Conservation (phyloP, 2,329 filamentous ascomycete genomes). For the Metarhizium album region DNA sequence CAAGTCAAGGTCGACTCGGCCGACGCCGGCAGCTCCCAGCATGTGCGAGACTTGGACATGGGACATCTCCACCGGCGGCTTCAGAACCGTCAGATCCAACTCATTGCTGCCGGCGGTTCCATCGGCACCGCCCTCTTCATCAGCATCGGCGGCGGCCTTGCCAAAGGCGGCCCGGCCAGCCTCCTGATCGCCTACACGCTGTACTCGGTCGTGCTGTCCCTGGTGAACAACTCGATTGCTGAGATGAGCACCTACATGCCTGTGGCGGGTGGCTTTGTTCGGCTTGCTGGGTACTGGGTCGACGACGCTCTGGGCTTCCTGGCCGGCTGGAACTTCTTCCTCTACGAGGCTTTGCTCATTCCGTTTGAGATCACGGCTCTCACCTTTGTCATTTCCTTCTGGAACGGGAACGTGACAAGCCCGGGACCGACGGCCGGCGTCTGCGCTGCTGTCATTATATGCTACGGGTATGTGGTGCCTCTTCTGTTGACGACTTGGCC, state of each 20-base stretch:
- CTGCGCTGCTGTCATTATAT: constrained; percentile 28
- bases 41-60: not conserved
- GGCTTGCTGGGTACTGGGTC: constrained; percentile 52
- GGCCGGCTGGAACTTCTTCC: constrained; percentile 30
- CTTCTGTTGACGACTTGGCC: no score
- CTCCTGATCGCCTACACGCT: constrained; percentile 47
- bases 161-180: constrained; percentile 29
- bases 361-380: constrained; percentile 30
- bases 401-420: constrained; percentile 33
- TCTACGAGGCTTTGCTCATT: constrained; percentile 29
- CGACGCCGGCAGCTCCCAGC: not conserved
- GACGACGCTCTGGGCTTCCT: constrained; percentile 51
- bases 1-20: not conserved
- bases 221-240: constrained; percentile 53
- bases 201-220: constrained; percentile 42
- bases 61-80: constrained; percentile 32
- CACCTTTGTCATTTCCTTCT: constrained; percentile 28
- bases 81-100: constrained; percentile 43
- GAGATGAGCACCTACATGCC: constrained; percentile 55
- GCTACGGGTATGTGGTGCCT: constrained; percentile 49
- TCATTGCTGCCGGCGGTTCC: constrained; percentile 46
- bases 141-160: constrained; percentile 46
- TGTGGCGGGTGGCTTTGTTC: constrained; percentile 51
- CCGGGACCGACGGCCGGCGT: constrained; percentile 51
- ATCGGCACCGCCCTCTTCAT: constrained; percentile 49